These are phyloP conservation scores for Cubamyces sp. DNA, from an alignment of 768 basidiomycete species.

Conservation along the genomic window DNA sequence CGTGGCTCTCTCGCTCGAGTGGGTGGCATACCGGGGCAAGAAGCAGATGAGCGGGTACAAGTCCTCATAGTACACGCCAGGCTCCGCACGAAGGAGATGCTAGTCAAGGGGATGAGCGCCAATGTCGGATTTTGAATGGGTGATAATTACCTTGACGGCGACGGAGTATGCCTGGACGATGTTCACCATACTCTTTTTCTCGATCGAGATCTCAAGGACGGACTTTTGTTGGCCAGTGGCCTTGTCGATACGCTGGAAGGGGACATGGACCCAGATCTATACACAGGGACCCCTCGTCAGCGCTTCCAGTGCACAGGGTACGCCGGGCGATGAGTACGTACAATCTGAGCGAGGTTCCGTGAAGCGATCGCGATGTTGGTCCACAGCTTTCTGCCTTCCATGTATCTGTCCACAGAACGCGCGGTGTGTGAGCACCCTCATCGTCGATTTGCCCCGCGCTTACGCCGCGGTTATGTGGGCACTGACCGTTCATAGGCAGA, in stretches of 20 bases:
- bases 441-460: not conserved
- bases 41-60: conserved; percentile 71
- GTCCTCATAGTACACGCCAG: conserved; percentile 74
- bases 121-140: not conserved
- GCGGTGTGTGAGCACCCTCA: no score
- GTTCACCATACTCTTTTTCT: conserved; percentile 79
- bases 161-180: conserved; percentile 73
- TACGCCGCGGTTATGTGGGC: not conserved
- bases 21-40: conserved; percentile 59
- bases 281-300: not conserved
- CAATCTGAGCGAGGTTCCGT: conserved; percentile 61
- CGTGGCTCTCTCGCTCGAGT: conserved; percentile 26
- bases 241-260: conserved; percentile 45
- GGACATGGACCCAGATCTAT: conserved; percentile 62
- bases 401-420: conserved; percentile 47
- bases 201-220: conserved; percentile 55
- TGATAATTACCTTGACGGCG: conserved; percentile 55
- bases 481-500: conserved; percentile 69
- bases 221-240: conserved; percentile 36
- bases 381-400: conserved; percentile 76
- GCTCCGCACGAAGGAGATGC: conserved; percentile 71
- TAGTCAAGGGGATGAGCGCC: not conserved
- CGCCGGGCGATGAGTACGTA: conserved; percentile 35
- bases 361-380: conserved; percentile 59
- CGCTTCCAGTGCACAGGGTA: not conserved